phyloP scores from a whole-genome alignment of 176 grass and related monocot genomes.

The Echinochloa phyllopogon region DNA sequence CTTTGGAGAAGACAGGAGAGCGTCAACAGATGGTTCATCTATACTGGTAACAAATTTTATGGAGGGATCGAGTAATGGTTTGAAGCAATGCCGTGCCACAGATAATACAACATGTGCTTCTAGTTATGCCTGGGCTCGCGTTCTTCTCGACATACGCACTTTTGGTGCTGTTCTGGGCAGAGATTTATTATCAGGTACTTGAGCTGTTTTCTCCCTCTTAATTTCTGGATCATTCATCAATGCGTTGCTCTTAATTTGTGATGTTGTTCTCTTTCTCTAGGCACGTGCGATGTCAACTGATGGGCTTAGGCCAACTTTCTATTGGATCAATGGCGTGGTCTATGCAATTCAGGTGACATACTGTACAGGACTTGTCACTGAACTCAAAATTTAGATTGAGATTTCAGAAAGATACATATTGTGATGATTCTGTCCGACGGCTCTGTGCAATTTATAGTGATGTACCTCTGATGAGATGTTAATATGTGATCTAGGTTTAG shows the following conservation, averaged over 20 bases:
- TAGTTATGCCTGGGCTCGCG: constrained; percentile 92
- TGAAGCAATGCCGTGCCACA: constrained; percentile 41
- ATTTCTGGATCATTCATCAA: constrained; percentile 16
- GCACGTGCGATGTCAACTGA: constrained; percentile 94
- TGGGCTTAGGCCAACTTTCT: constrained; percentile 90
- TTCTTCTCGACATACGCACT: constrained; percentile 98
- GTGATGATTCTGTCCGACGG: background rate
- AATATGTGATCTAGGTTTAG: too few species aligned
- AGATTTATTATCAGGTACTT: constrained; percentile 94
- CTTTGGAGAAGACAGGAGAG: too few species aligned
- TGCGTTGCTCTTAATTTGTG: constrained; percentile 27
- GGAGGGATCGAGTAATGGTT: constrained; percentile 12
- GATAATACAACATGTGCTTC: constrained; percentile 95
- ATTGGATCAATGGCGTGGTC: constrained; percentile 80
- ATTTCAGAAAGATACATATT: background rate
- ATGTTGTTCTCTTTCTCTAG: constrained; percentile 42
- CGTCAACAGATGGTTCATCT: too few species aligned
- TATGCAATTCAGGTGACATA: constrained; percentile 87
- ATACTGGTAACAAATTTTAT: background rate
- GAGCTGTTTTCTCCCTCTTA: background rate
- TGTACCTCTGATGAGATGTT: constrained; percentile 31
- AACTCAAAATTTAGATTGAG: constrained; percentile 6
- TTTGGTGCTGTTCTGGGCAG: constrained; percentile 97
- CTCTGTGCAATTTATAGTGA: background rate
- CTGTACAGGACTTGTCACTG: background rate